These are phyloP conservation scores for Saururus chinensis DNA, from an alignment of 164 flowering plant genomes.

Conservation along the genomic window DNA sequence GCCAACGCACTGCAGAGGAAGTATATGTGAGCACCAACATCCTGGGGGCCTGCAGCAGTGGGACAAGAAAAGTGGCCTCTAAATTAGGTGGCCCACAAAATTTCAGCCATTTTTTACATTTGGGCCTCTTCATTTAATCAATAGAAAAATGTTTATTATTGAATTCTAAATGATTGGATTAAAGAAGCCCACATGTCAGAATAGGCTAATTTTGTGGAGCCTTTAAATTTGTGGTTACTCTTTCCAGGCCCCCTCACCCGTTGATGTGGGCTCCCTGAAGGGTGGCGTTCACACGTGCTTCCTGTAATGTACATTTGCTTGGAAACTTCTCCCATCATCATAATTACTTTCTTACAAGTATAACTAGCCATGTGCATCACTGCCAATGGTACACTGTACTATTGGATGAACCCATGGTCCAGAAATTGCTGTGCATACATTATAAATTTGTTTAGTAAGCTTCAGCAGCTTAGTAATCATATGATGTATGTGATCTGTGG, in stretches of 20 bases:
- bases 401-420: background rate
- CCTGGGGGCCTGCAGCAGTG: background rate
- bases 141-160: no score
- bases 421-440: background rate
- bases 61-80: background rate
- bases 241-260: no score
- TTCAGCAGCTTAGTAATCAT: background rate
- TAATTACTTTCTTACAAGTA: no score
- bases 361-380: background rate
- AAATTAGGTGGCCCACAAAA: background rate
- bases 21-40: background rate
- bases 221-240: background rate
- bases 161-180: no score
- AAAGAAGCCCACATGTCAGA: background rate
- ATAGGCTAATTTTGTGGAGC: background rate
- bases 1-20: background rate
- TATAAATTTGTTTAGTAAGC: background rate
- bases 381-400: background rate
- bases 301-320: no score
- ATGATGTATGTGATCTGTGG: no score
- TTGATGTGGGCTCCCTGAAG: no score
- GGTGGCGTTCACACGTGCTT: no score
- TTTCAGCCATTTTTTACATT: background rate
- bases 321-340: no score
- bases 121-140: no score